Evolutionary conservation across 768 basidiomycete species (phyloP), one percentile per base, ranked within the genome.

Genomic region (Amanita phalloides): DNA sequence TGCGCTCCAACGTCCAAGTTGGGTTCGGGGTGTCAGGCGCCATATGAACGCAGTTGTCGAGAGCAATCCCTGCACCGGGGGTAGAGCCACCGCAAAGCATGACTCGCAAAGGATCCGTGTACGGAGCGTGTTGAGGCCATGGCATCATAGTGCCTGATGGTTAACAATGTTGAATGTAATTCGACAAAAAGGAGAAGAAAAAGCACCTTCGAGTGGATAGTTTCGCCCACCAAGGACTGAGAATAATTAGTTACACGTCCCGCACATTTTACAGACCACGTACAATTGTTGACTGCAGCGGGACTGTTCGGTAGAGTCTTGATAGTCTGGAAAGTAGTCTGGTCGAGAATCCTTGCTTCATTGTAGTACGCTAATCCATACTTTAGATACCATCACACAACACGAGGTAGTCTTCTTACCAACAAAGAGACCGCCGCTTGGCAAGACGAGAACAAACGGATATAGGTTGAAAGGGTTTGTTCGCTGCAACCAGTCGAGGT

Each of bases 391-490:
- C n/a, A 30, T 47, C 33, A 32, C 8, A 17, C 17, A 9, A 14
- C 36, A 7, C 11, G 4, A 38, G 8, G 2, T 10, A 3, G 3
- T 7, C 37, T 8, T 43, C 77, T 47, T 46, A 84, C 86, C 82
- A 37, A 85, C 73, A 61, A 90, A 89, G 58, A 90, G 66, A 32
- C 74, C 73, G 1, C 78, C 78, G 42, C 81, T 81, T 0, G 88
- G 86, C 13, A 90, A 73, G 6, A 88, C 72, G 49, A 82, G 64
- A 32, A 90, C 66, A 71, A 86, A 90, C 0, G 88, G 87, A 58
- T 90, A 90, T 45, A 90, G 63, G 58, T 89, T 89, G 60, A 86
- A 80, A 0, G 88, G 88, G 59, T 90, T 82, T 4, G 88, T 89
- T 25, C 85, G 73, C 32, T 69, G 61, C 30, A 90, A 68, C 69